Evolutionary conservation across 805 yeast genomes (phyloP).

Genomic region (Candida vaughaniae): DNA sequence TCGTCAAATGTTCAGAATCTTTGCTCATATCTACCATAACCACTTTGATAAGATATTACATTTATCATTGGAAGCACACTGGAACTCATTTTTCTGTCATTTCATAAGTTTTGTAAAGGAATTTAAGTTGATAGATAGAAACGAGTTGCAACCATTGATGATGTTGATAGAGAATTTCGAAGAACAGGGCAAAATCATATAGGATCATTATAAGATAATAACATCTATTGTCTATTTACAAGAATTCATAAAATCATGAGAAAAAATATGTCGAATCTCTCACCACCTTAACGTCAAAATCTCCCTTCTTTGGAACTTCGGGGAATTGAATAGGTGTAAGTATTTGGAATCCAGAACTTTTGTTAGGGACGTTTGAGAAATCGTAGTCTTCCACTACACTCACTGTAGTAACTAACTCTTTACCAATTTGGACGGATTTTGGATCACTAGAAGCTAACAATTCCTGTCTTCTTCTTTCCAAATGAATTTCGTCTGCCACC

Average conservation of each 20-base stretch:
- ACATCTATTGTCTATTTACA: constrained; percentile 3
- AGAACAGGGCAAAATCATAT: constrained; percentile 77
- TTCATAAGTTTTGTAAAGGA: constrained; percentile 84
- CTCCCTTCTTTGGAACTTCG: constrained; percentile 74
- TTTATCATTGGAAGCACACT: constrained; percentile 90
- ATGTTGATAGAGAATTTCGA: constrained; percentile 79
- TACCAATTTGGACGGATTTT: constrained; percentile 47
- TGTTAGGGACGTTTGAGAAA: constrained; percentile 13
- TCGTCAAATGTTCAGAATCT: constrained; percentile 90
- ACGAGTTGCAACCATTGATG: constrained; percentile 75
- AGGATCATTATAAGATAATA: constrained; percentile 8
- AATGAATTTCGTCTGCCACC: constrained; percentile 67
- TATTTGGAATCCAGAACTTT: constrained; percentile 36
- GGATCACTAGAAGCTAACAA: constrained; percentile 54
- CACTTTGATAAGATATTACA: constrained; percentile 95
- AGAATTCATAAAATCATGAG: constrained; percentile 23
- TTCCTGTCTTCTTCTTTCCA: constrained; percentile 64
- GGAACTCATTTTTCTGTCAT: constrained; percentile 97
- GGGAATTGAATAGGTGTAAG: constrained; percentile 73
- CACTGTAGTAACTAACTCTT: constrained; percentile 66
- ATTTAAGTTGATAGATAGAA: constrained; percentile 73
- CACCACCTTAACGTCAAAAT: constrained; percentile 74
- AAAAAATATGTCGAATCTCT: constrained; percentile 81
- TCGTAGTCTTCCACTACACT: constrained; percentile 47
- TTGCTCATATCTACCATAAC: constrained; percentile 92